Percentiles rank a stretch among this genome's conserved stretches.
Evolutionary conservation across 306 rosid genomes (phyloP).

Genomic region (apple (Malus domestica)): ASM211411v1 NC_041790.1:2316001-2316500

Average conservation of each 20-base stretch:
- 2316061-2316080: slow-evolving; percentile 74
- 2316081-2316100: slow-evolving; percentile 44
- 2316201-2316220: not conserved
- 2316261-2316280: slow-evolving; percentile 34
- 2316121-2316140: slow-evolving; percentile 38
- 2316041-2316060: slow-evolving; percentile 29
- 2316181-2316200: too few species aligned
- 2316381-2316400: slow-evolving; percentile 29
- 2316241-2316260: slow-evolving; percentile 10
- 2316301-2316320: not conserved
- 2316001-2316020: slow-evolving; percentile 16
- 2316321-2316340: slow-evolving; percentile 18
- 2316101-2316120: slow-evolving; percentile 36
- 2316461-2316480: slow-evolving; percentile 91
- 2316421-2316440: slow-evolving; percentile 56
- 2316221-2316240: not conserved
- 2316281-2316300: slow-evolving; percentile 32
- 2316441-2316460: slow-evolving; percentile 82
- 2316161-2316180: not conserved
- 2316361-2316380: slow-evolving; percentile 39
- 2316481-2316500: slow-evolving; percentile 94
- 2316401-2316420: slow-evolving; percentile 43
- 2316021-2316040: not conserved
- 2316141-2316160: slow-evolving; percentile 63
- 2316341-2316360: slow-evolving; percentile 2